Conservation (phyloP, 148 eudicot species). For the Mesembryanthemum crystallinum region DNA sequence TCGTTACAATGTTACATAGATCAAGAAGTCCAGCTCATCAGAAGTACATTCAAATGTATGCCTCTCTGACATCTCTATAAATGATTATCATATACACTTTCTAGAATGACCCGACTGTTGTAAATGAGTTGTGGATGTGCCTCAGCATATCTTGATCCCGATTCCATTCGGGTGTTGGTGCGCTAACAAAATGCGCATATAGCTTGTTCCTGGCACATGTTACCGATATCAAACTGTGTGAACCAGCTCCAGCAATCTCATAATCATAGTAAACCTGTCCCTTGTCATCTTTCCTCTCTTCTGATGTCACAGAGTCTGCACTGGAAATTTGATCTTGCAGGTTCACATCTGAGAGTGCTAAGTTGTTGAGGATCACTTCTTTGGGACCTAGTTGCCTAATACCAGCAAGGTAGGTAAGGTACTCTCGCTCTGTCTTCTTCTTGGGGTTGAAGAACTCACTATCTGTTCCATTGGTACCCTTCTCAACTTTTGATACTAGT, state of each 20-base stretch:
- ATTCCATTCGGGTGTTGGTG: constrained; percentile 77
- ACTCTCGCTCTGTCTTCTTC: constrained; percentile 73
- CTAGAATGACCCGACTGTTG: constrained; percentile 43
- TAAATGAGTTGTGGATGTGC: constrained; percentile 78
- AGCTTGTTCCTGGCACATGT: constrained; percentile 83
- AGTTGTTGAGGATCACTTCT: constrained; percentile 58
- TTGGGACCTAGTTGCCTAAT: constrained; percentile 66
- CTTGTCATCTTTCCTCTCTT: constrained; percentile 62
- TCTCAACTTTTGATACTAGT: constrained; percentile 74
- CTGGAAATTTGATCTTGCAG: constrained; percentile 62
- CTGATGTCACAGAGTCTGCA: constrained; percentile 57
- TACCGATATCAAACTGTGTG: constrained; percentile 76
- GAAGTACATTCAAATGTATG: not conserved
- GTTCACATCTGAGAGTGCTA: constrained; percentile 75
- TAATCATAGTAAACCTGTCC: constrained; percentile 84
- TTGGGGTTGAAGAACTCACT: constrained; percentile 88
- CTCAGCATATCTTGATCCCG: constrained; percentile 68
- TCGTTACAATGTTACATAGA: constrained; percentile 6
- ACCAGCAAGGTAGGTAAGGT: constrained; percentile 65
- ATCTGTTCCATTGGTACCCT: constrained; percentile 90
- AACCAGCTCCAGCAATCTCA: constrained; percentile 56
- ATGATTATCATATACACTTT: constrained; percentile 2
- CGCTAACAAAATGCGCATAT: constrained; percentile 88
- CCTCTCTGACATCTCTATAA: not conserved
- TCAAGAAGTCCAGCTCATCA: not conserved